phyloP scores from a whole-genome alignment of 306 rosid genomes.

The Prunus padus region DNA sequence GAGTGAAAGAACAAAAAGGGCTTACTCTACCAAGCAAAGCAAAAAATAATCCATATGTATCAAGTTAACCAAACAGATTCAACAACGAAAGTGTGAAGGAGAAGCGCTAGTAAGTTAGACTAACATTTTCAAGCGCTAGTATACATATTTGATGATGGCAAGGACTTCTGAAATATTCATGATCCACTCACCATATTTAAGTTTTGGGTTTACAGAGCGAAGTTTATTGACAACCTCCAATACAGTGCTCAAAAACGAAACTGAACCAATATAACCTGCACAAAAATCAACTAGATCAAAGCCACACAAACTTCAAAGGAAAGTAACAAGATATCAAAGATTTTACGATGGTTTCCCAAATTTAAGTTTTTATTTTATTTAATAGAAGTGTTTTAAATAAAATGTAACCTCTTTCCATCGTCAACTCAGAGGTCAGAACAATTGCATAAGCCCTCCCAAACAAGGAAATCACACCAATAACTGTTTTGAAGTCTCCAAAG shows the following conservation, averaged over 20 bases:
- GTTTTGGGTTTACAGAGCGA: slow-evolving; percentile 66
- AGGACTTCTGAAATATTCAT: not conserved
- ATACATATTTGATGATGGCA: not conserved
- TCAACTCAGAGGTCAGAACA: slow-evolving; percentile 1
- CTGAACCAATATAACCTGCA: slow-evolving; percentile 84
- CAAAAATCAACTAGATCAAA: slow-evolving; percentile 11
- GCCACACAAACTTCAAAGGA: slow-evolving; percentile 4
- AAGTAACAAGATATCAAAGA: not conserved
- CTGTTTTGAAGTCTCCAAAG: not conserved
- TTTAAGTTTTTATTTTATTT: not conserved
- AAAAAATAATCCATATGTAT: not conserved
- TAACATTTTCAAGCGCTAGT: not conserved
- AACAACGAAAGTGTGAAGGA: not conserved
- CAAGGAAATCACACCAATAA: not conserved
- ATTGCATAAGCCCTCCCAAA: not conserved
- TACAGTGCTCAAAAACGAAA: slow-evolving; percentile 67
- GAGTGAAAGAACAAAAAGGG: not conserved
- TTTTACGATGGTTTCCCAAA: no score
- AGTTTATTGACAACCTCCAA: slow-evolving; percentile 73
- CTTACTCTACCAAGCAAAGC: not conserved
- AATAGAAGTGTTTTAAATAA: not conserved
- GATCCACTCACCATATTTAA: slow-evolving; percentile 53
- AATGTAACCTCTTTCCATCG: not conserved
- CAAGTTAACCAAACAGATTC: not conserved
- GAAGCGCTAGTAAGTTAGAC: not conserved